Evolutionary conservation across 805 yeast genomes (phyloP), one percentile per base, ranked within the genome.

Genomic region (Kodamaea sagamina): DNA sequence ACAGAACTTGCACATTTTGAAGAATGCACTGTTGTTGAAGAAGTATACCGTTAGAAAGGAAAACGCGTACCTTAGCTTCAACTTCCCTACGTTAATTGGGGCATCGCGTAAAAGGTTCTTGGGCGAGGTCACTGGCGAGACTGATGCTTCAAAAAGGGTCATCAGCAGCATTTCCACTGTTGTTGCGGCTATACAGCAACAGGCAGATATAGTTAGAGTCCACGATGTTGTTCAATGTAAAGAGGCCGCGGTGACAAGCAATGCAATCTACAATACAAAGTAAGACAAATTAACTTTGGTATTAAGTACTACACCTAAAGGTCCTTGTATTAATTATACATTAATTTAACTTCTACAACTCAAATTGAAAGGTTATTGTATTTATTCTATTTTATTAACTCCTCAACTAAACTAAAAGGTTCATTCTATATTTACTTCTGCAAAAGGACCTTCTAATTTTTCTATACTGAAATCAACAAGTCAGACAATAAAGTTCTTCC

Each of bases 51-150:
- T 55, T 6, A 42, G 52, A 22, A 41, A 55, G 10, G 64, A 52
- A 35, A 62, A 65, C 18, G 42, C 47, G 3, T 78, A 69, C 52
- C 41, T 70, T 5, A 61, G 75, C 40, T 75, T 80, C 50, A 70
- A 69, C 39, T 56, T 87, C 36, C 86, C 96, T 0, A 70, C 88
- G 43, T 68, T 93, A 31, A 60, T 89, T 15, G 99, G 98, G 0
- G 87, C 97, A 1, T 86, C 96, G 15, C 75, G 98, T 51, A 93
- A 93, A 71, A 73, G 77, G 55, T 93, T 93, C 55, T 80, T 93
- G 51, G 97, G 96, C 1, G 72, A 77, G 0, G 65, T 88, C 24
- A 83, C 89, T 0, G 78, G 77, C 6, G 82, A 77, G 43, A 61
- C 65, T 2, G 67, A 57, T 1, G 79, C 96, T 1, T 48, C 61